Evolutionary conservation across 2,329 filamentous ascomycete genomes (phyloP).

Genomic region (Colletotrichum sp.): DNA sequence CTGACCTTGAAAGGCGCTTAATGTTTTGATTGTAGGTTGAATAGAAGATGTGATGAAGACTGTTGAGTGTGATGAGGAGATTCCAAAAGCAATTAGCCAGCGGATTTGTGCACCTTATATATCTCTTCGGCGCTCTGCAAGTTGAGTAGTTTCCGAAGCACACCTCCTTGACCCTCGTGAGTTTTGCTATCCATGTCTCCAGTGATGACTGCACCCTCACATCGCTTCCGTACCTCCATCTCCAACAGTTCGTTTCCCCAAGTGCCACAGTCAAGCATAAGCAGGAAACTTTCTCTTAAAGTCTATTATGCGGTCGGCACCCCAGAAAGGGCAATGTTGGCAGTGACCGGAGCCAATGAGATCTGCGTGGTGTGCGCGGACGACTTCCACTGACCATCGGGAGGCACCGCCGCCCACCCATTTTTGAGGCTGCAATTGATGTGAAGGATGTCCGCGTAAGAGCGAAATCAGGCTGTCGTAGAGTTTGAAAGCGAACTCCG

Average conservation of each 20-base stretch:
- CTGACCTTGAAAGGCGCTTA: not conserved
- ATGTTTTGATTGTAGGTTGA: not conserved
- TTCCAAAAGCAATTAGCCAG: not conserved
- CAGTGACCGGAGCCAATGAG: not conserved
- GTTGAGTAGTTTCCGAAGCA: not conserved
- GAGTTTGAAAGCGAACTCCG: not conserved
- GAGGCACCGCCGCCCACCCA: not conserved
- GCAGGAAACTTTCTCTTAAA: not conserved
- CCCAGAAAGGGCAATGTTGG: not conserved
- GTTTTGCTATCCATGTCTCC: not conserved
- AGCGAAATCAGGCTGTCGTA: not conserved
- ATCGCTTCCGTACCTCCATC: not conserved
- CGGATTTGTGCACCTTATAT: not conserved
- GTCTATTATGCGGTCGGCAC: conserved; percentile 6
- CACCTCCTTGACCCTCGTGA: not conserved
- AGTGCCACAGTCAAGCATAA: not conserved
- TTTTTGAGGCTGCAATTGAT: not conserved
- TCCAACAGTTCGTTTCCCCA: conserved; percentile 1
- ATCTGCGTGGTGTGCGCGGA: not conserved
- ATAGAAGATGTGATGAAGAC: not conserved
- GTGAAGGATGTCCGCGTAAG: not conserved
- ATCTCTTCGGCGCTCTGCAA: not conserved
- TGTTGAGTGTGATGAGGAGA: not conserved
- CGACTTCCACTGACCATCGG: not conserved
- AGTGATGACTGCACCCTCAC: not conserved